Conservation (phyloP, 2,329 filamentous ascomycete genomes). For the Scopulariopsis brevicaulis region DNA sequence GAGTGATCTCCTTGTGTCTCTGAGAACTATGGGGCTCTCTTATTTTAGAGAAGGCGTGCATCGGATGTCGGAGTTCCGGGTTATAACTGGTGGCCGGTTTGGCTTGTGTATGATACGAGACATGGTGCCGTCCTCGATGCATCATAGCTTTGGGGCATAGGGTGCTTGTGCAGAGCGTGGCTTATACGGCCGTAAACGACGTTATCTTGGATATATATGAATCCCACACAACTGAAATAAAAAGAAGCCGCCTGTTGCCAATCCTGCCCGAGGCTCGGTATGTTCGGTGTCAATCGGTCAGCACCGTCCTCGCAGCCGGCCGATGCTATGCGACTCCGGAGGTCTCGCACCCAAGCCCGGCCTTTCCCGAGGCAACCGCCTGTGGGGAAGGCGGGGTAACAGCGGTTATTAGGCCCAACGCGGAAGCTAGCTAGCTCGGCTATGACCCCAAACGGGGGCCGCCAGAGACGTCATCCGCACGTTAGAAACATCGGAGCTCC, state of each 20-base stretch:
- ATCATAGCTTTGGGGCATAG: neutral
- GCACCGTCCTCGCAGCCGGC: too few species aligned
- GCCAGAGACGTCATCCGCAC: neutral
- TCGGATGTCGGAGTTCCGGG: neutral
- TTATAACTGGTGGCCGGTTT: neutral
- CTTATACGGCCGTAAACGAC: too few species aligned
- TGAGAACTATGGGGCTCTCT: neutral
- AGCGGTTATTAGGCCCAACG: neutral
- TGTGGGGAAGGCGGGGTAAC: neutral
- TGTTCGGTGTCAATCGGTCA: too few species aligned
- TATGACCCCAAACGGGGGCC: neutral
- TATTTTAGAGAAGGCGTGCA: neutral
- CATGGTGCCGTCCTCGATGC: neutral
- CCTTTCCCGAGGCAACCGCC: neutral
- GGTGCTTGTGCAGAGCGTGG: too few species aligned
- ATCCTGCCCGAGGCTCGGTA: too few species aligned
- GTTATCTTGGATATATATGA: too few species aligned
- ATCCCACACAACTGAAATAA: too few species aligned
- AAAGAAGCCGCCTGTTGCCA: too few species aligned
- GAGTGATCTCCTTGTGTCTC: neutral
- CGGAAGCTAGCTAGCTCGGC: neutral
- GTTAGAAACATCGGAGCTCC: neutral
- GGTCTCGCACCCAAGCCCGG: neutral
- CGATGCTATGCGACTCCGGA: too few species aligned
- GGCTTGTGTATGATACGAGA: neutral